A percentile compares a stretch with the other conserved stretches of the same genome.
These are phyloP conservation scores for Leccinellum luteum DNA, from an alignment of 768 basidiomycete genomes.

Conservation along the genomic window DNA sequence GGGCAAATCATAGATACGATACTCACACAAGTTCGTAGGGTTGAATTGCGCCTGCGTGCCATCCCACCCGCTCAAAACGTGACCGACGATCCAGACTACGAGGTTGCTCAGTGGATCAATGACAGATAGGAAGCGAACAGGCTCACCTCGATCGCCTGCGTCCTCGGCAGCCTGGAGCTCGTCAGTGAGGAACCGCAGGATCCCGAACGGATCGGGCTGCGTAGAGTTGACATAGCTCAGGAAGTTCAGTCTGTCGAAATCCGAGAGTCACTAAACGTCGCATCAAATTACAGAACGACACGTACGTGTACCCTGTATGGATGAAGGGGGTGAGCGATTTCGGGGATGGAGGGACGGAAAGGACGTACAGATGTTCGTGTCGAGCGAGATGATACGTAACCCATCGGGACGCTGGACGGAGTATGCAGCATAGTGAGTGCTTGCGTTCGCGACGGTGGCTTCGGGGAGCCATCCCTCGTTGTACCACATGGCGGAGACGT, in stretches of 20 bases:
- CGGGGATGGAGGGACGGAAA: constrained; percentile 10
- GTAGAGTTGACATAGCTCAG: constrained; percentile 50
- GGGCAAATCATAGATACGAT: too few relatives aligned
- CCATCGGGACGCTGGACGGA: constrained; percentile 43
- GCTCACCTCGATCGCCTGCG: constrained; percentile 41
- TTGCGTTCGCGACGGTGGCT: constrained; percentile 36
- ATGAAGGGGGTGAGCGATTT: background rate
- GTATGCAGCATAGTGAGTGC: constrained; percentile 48
- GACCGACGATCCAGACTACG: constrained; percentile 49
- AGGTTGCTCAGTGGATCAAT: background rate
- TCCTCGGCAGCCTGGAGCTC: constrained; percentile 55
- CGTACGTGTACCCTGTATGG: constrained; percentile 35
- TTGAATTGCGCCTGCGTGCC: constrained; percentile 39
- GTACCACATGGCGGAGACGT: constrained; percentile 44
- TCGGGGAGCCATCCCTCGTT: constrained; percentile 45
- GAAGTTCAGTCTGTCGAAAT: constrained; percentile 37
- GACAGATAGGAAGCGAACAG: background rate
- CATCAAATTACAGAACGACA: background rate
- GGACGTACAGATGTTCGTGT: constrained; percentile 48
- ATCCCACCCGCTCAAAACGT: constrained; percentile 48
- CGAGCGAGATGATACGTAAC: constrained; percentile 48
- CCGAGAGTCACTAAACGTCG: background rate
- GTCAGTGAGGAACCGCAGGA: constrained; percentile 49
- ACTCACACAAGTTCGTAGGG: constrained; percentile 45
- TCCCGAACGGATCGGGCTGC: constrained; percentile 45